These are phyloP conservation scores for Penicillium crystallinum DNA, from an alignment of 495 filamentous ascomycete genomes.

Conservation along the genomic window DNA sequence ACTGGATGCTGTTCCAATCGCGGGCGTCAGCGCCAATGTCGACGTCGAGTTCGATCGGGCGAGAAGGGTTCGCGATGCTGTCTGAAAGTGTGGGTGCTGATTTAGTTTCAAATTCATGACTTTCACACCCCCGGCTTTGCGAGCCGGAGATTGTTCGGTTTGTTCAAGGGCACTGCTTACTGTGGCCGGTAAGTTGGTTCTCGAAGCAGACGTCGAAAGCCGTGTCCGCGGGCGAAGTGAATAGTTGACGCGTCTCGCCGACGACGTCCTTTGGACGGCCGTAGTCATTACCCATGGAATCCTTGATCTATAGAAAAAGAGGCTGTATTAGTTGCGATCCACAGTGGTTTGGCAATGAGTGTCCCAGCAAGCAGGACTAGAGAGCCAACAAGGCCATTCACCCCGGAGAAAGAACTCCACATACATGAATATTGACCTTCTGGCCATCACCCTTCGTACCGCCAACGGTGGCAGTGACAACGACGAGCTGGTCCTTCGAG, in stretches of 20 bases:
- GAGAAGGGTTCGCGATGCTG: conserved; percentile 52
- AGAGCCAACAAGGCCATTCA: not conserved
- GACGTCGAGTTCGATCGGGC: conserved; percentile 91
- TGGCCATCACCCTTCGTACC: conserved; percentile 89
- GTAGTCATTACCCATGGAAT: conserved; percentile 93
- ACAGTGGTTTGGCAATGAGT: not conserved
- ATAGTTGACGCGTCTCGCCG: conserved; percentile 88
- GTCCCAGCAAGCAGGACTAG: not conserved
- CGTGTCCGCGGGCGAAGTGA: conserved; percentile 90
- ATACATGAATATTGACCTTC: conserved; percentile 90
- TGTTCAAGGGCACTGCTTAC: conserved; percentile 44
- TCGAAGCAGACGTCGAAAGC: conserved; percentile 98
- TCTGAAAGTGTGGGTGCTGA: conserved; percentile 18
- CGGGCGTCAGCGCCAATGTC: conserved; percentile 98
- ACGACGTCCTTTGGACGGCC: conserved; percentile 83
- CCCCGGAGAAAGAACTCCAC: conserved; percentile 23
- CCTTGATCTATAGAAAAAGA: conserved; percentile 66
- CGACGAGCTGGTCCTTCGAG: conserved; percentile 86
- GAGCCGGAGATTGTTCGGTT: not conserved
- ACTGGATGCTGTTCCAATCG: conserved; percentile 96
- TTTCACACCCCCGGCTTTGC: not conserved
- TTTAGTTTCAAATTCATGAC: not conserved
- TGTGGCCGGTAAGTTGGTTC: conserved; percentile 60
- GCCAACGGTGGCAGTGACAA: conserved; percentile 87
- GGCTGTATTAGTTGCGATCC: conserved; percentile 9